Base-by-base conservation (phyloP, 2,329 filamentous ascomycete species). In the Nannizziopsis arthrosporioides region DNA sequence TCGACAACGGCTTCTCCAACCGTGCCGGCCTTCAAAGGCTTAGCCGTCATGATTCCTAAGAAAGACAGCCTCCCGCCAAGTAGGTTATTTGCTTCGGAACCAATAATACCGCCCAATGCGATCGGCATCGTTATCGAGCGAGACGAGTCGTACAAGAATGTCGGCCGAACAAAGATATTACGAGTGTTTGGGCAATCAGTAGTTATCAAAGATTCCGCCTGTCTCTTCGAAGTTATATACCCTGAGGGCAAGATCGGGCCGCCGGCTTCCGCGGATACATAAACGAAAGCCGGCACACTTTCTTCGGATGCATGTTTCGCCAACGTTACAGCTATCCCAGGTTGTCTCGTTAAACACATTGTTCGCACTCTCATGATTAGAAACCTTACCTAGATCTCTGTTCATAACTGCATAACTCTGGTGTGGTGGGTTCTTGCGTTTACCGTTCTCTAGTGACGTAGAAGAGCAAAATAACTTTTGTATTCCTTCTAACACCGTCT, bases 381-480 rank as follows among this genome's bases (percentile, higher is more conserved):
- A n/a, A 32, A 60, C 62, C n/a, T 30, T 60, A 76, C 74, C 74
- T 38, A 76, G 76, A 68, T 96, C 90, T 49, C 92, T 78, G 69
- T 98, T 98, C 87, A 98, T 95, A 52, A 88, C 75, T 71, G 96
- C 92, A 70, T 98, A 98, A 14, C 90, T 95, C 59, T 94, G 73
- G 67, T 92, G 84, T 19, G 81, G 56, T 81, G 80, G 40, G 72
- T 76, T 63, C 85, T 81, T 45, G 80, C 73, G 1, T 81, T 76
- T 55, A 75, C 73, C 55, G 89, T 74, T 52, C 77, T 73, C 53
- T 77, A 44, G 18, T 19, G 42, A 41, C 34, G n/a, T 49, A 15
- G 47, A 45, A 8, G 41, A 44, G 27, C 39, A 45, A 64, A 96
- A 94, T 19, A 87, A 86, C 58, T 83, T 81, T 53, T 78, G 77